These are phyloP conservation scores for Artemisia argyi DNA, from an alignment of 129 eudicot genomes.

Conservation along the genomic window DNA sequence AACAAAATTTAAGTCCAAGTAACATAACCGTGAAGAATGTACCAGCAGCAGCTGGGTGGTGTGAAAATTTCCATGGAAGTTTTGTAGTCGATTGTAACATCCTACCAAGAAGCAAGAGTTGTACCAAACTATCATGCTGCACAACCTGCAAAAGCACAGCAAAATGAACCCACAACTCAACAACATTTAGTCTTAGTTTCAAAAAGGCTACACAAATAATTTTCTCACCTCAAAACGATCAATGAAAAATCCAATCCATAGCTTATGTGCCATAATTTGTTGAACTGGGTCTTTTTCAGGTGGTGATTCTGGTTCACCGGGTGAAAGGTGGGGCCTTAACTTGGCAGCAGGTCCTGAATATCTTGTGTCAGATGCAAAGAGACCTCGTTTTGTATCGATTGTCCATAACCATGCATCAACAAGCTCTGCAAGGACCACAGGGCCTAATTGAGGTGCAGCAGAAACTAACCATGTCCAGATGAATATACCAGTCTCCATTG, in stretches of 20 bases:
- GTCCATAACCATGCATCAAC: slow-evolving; percentile 99
- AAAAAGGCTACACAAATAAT: not conserved
- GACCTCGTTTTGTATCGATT: slow-evolving; percentile 89
- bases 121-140: slow-evolving; percentile 83
- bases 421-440: slow-evolving; percentile 95
- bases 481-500: slow-evolving; percentile 97
- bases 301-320: slow-evolving; percentile 78
- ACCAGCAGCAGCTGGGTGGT: slow-evolving; percentile 95
- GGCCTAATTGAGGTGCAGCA: slow-evolving; percentile 92
- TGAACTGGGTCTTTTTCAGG: slow-evolving; percentile 92
- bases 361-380: slow-evolving; percentile 89
- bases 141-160: slow-evolving; percentile 54
- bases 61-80: slow-evolving; percentile 85
- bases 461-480: slow-evolving; percentile 99
- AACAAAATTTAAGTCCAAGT: slow-evolving; percentile 87
- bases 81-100: slow-evolving; percentile 84
- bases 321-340: slow-evolving; percentile 84
- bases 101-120: slow-evolving; percentile 90
- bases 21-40: slow-evolving; percentile 94
- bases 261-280: slow-evolving; percentile 89
- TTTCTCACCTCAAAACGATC: slow-evolving; percentile 87
- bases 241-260: slow-evolving; percentile 95
- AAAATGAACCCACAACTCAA: not conserved
- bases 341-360: slow-evolving; percentile 90
- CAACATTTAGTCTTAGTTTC: not conserved